A percentile compares a stretch with the other conserved stretches of the same genome.
These are phyloP conservation scores for Collariella sp. DNA, from an alignment of 495 filamentous ascomycete species.

Conservation along the genomic window DNA sequence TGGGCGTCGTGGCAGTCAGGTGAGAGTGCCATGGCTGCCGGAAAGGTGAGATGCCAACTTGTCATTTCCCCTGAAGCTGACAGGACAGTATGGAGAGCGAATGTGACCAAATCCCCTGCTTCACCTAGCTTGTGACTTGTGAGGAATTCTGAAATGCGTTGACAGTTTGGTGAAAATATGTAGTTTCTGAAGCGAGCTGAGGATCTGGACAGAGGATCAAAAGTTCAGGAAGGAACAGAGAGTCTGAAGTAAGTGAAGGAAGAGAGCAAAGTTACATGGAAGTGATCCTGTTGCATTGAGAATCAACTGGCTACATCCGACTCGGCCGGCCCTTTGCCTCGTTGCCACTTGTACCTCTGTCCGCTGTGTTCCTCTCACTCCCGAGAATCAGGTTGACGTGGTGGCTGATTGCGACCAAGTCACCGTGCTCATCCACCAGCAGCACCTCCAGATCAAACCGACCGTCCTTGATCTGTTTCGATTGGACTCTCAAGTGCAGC, in stretches of 20 bases:
- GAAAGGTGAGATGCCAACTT: not conserved
- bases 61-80: no score
- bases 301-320: conserved; percentile 1
- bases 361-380: conserved; percentile 24
- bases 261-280: no score
- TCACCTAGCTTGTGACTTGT: no score
- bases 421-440: conserved; percentile 47
- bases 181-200: no score
- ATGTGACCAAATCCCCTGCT: no score
- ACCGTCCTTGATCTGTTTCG: conserved; percentile 52
- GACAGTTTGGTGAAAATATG: no score
- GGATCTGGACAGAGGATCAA: no score
- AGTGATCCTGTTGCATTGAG: not conserved
- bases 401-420: conserved; percentile 53
- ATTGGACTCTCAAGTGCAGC: conserved; percentile 51
- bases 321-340: not conserved
- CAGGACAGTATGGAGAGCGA: no score
- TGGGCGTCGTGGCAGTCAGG: conserved; percentile 1
- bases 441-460: conserved; percentile 57
- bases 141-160: no score
- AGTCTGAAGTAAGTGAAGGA: no score
- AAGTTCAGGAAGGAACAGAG: no score
- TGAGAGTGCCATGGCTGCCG: not conserved
- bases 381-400: conserved; percentile 54
- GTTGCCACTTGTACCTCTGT: conserved; percentile 5